phyloP scores from a whole-genome alignment of 306 rosid genomes.

The Trichosanthes truncata region DNA sequence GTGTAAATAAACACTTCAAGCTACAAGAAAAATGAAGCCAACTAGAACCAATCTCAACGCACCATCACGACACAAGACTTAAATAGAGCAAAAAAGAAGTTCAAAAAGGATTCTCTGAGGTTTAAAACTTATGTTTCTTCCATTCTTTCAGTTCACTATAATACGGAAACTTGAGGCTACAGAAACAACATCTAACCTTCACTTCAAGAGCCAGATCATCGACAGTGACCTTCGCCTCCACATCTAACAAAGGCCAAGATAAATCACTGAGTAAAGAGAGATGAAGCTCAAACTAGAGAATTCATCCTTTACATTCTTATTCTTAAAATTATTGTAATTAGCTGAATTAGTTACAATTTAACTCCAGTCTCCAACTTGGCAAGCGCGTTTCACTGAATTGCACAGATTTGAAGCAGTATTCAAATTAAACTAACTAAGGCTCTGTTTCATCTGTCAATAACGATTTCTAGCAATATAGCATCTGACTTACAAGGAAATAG shows the following conservation, averaged over 20 bases:
- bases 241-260: constrained; percentile 17
- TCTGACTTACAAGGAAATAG: neutral
- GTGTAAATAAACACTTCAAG: constrained; percentile 46
- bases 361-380: neutral
- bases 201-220: constrained; percentile 34
- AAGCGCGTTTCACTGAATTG: neutral
- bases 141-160: neutral
- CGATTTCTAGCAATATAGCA: neutral
- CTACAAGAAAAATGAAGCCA: neutral
- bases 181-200: constrained; percentile 46
- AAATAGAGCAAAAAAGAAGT: neutral
- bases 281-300: neutral
- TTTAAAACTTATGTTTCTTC: neutral
- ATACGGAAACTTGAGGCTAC: neutral
- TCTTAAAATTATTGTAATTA: neutral
- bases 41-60: neutral
- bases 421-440: neutral
- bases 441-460: neutral
- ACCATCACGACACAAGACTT: neutral
- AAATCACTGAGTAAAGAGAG: neutral
- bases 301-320: neutral
- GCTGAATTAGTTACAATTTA: neutral
- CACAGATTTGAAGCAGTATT: neutral
- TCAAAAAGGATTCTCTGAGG: neutral
- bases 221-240: constrained; percentile 28